Conservation (phyloP, 192 early-diverging fungal species). For the Coemansia sp. region DNA sequence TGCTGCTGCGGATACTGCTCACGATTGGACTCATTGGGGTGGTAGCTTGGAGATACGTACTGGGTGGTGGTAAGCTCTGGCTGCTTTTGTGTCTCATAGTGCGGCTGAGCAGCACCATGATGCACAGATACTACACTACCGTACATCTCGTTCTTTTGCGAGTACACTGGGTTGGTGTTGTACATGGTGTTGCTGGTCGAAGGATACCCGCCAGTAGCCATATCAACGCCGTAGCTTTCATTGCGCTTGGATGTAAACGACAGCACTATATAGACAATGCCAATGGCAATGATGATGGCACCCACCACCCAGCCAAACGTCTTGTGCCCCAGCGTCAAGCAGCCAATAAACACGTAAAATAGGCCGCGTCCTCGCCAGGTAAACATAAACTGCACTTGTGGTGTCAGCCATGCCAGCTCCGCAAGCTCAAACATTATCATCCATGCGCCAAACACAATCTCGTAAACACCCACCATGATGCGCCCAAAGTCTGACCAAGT, state of each 20-base stretch:
- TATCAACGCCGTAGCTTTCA: slow-evolving; percentile 29
- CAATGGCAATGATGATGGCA: slow-evolving; percentile 37
- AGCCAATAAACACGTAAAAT: slow-evolving; percentile 50
- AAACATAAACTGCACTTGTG: slow-evolving; percentile 48
- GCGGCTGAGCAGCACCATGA: slow-evolving; percentile 13
- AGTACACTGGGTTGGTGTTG: slow-evolving; percentile 15
- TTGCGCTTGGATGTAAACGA: slow-evolving; percentile 38
- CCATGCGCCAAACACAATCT: slow-evolving; percentile 44
- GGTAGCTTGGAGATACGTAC: slow-evolving; percentile 4
- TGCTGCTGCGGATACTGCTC: slow-evolving; percentile 15
- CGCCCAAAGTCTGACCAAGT: slow-evolving; percentile 42
- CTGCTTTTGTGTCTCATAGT: slow-evolving; percentile 1
- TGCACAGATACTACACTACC: slow-evolving; percentile 9
- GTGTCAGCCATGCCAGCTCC: slow-evolving; percentile 37
- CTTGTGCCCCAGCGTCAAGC: slow-evolving; percentile 37
- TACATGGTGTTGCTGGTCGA: slow-evolving; percentile 10
- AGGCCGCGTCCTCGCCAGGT: slow-evolving; percentile 48
- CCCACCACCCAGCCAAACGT: slow-evolving; percentile 42
- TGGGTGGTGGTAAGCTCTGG: slow-evolving; percentile 14
- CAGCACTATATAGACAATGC: slow-evolving; percentile 33
- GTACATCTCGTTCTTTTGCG: slow-evolving; percentile 26
- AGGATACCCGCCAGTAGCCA: neutral
- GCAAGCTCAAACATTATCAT: slow-evolving; percentile 45
- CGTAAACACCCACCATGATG: slow-evolving; percentile 47
- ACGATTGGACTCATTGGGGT: slow-evolving; percentile 1